Conservation (phyloP, 108 stramenopile genomes). For the Epithemia pelagica region DNA sequence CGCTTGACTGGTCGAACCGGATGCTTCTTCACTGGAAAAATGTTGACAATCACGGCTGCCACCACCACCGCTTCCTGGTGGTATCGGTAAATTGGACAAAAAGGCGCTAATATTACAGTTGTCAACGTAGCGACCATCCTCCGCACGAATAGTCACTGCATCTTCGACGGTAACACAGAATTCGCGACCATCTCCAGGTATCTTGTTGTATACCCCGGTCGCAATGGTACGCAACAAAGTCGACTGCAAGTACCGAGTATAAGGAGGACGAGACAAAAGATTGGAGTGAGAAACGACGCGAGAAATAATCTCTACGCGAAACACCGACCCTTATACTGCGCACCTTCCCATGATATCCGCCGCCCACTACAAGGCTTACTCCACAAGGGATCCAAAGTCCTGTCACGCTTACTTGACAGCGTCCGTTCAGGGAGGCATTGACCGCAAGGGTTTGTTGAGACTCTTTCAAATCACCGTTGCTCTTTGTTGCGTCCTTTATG, state of each 20-base stretch:
- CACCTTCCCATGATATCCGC: constrained; percentile 91
- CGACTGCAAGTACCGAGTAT: no score
- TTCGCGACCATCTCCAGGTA: constrained; percentile 87
- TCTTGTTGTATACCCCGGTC: constrained; percentile 85
- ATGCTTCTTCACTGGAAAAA: constrained; percentile 83
- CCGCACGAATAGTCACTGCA: constrained; percentile 85
- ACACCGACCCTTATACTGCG: background rate
- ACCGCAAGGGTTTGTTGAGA: no score
- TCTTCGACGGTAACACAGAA: constrained; percentile 67
- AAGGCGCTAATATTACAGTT: constrained; percentile 86
- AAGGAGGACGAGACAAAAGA: background rate
- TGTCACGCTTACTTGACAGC: constrained; percentile 27
- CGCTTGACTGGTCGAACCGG: constrained; percentile 89
- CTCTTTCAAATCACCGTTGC: no score
- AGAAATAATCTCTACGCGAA: no score
- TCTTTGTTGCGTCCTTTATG: no score
- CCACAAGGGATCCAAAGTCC: constrained; percentile 83
- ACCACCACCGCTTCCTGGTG: constrained; percentile 20
- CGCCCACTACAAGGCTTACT: constrained; percentile 90
- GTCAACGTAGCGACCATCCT: constrained; percentile 91
- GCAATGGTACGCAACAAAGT: constrained; percentile 78
- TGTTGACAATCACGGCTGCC: constrained; percentile 37
- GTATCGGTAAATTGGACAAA: constrained; percentile 81
- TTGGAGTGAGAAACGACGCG: background rate
- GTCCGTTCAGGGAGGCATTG: no score